Evolutionary conservation across 768 basidiomycete species (phyloP).

Genomic region (Austroboletus eburneus): DNA sequence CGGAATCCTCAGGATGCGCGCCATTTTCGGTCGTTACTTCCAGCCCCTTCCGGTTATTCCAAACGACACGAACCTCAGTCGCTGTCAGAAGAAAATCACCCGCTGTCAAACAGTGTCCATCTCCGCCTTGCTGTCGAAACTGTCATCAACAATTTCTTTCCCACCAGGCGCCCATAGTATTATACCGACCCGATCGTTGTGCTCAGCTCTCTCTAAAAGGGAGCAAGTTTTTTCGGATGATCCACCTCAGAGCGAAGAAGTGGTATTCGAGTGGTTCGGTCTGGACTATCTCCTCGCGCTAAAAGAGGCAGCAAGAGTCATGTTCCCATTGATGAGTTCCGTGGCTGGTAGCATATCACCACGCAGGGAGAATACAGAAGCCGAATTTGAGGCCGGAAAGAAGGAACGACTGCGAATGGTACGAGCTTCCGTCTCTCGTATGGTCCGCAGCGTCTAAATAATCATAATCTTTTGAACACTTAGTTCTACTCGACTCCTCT

Average conservation of each 20-base stretch:
- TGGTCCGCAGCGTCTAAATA: constrained; percentile 1
- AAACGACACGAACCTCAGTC: no score
- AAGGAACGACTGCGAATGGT: constrained; percentile 64
- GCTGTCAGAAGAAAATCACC: no score
- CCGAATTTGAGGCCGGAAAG: constrained; percentile 79
- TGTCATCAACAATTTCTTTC: no score
- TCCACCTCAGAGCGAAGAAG: constrained; percentile 24
- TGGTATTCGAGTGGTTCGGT: constrained; percentile 55
- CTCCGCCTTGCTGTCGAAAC: no score
- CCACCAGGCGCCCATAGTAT: no score
- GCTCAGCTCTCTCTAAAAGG: no score
- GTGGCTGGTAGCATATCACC: constrained; percentile 20
- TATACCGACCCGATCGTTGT: no score
- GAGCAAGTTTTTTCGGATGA: constrained; percentile 33
- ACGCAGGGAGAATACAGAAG: constrained; percentile 51
- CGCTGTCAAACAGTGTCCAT: no score
- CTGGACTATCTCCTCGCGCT: constrained; percentile 73
- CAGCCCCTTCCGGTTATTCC: no score
- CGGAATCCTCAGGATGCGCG: no score
- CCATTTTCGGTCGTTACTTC: no score
- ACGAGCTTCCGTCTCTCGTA: constrained; percentile 21
- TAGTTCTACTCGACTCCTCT: constrained; percentile 78
- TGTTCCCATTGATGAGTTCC: constrained; percentile 64
- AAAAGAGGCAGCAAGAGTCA: constrained; percentile 55
- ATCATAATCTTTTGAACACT: constrained; percentile 5